Evolutionary conservation across 2,329 filamentous ascomycete genomes (phyloP), one percentile per base, ranked within the genome.

Genomic region (Fusarium sp.): DNA sequence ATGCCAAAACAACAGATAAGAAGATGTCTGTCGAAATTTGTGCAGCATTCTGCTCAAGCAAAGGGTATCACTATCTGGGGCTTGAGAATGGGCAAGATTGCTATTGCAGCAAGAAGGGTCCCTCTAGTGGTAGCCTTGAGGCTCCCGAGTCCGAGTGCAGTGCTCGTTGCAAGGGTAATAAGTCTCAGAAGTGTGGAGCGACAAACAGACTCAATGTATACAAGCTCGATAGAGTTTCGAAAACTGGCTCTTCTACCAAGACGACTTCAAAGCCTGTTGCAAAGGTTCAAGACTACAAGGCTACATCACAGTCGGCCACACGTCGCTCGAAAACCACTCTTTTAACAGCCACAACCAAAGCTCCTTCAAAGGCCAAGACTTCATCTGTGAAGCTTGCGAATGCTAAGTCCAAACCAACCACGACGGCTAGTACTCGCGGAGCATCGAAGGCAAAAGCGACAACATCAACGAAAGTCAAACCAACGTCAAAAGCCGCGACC

Each of bases 81-180:
- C 19, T 73, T 6, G 58, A 73, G 40, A 59, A 62, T 17, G 67
- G 70, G 1, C 47, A 64, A 9, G 57, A 70, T 15, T 73, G 70
- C 43, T 73, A 67, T 49, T 73, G 70, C n/a, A 59, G 57, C 15
- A 63, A 56, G 13, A 51, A 49, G 6, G 70, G 56, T 0, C 70
- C 70, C 0, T 59, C 62, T 1, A 54, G 56, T 11, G 70, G 70
- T 3, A 73, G 70, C 10, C 31, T 51, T n/a, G 69, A 68, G 33
- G 59, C 45, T 5, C 38, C 56, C 1, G 52, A 55, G 14, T 59
- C 65, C 6, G 34, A 67, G 13, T 73, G 70, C 10, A 56, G 33
- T 11, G 44, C 70, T n/a, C 1, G 22, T 15, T 73, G 70, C 47
- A 65, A 57, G 14, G 70, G 70, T 2, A 49, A 73, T 8, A 62